Conservation (phyloP, 306 rosid species). For the Vigna nakashimae region DNA sequence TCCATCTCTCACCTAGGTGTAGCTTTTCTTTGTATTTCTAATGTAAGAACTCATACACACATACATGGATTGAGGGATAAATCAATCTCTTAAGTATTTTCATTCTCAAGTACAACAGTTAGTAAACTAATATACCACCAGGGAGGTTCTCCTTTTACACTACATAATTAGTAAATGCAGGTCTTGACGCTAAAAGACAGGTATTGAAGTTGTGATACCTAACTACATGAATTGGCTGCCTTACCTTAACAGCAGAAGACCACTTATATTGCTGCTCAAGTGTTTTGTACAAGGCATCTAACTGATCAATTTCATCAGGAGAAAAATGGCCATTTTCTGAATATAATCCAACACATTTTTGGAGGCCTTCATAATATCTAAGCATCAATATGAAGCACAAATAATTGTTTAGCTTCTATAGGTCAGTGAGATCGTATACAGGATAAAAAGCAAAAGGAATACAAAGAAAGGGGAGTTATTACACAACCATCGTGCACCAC, state of each 20-base stretch:
- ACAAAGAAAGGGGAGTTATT: slow-evolving; percentile 11
- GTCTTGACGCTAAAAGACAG: slow-evolving; percentile 21
- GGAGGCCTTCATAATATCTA: slow-evolving; percentile 95
- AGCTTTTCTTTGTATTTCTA: no score
- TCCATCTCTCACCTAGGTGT: no score
- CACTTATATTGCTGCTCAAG: slow-evolving; percentile 79
- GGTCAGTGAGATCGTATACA: neutral
- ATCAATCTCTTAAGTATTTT: no score
- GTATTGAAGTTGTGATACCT: slow-evolving; percentile 11
- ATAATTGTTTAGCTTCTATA: slow-evolving; percentile 18
- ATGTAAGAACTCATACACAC: no score
- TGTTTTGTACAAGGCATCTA: slow-evolving; percentile 78
- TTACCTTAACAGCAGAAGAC: slow-evolving; percentile 97
- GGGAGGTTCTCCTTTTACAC: slow-evolving; percentile 11
- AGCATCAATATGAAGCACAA: slow-evolving; percentile 38
- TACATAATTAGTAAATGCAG: slow-evolving; percentile 18
- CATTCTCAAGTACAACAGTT: neutral
- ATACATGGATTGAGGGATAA: no score
- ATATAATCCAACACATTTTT: slow-evolving; percentile 79
- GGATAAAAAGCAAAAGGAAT: slow-evolving; percentile 6
- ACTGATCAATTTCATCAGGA: slow-evolving; percentile 70
- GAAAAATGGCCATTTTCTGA: slow-evolving; percentile 69
- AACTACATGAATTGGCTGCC: slow-evolving; percentile 25
- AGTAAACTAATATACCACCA: neutral
- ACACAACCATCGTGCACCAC: neutral